A percentile compares a stretch with the other conserved stretches of the same genome.
These are phyloP conservation scores for Atkinsonella hypoxylon DNA, from an alignment of 2,329 filamentous ascomycete species.

Conservation along the genomic window DNA sequence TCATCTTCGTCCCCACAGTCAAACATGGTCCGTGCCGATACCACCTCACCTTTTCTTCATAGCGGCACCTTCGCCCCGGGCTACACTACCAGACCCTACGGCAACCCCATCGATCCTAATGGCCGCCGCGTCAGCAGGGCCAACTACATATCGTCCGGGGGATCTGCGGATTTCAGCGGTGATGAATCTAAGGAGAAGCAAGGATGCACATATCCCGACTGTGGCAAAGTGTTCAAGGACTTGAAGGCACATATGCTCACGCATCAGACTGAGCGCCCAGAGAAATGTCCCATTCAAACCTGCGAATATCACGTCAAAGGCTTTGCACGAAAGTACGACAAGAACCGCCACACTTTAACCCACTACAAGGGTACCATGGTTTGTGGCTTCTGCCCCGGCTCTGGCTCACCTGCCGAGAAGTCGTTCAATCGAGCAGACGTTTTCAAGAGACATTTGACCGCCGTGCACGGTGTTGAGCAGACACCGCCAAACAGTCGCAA, in stretches of 20 bases:
- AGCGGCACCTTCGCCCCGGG: slow-evolving; percentile 39
- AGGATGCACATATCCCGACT: slow-evolving; percentile 72
- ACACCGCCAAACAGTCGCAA: slow-evolving; percentile 85
- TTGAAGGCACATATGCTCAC: slow-evolving; percentile 91
- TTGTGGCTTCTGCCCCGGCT: slow-evolving; percentile 85
- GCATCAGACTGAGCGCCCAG: slow-evolving; percentile 78
- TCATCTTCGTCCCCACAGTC: slow-evolving; percentile 37
- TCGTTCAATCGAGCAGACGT: slow-evolving; percentile 92
- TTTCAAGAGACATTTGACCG: slow-evolving; percentile 87
- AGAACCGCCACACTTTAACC: slow-evolving; percentile 85
- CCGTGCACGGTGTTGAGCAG: slow-evolving; percentile 86
- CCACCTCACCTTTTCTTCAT: slow-evolving; percentile 56
- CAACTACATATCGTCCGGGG: slow-evolving; percentile 54
- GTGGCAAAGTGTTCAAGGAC: slow-evolving; percentile 79
- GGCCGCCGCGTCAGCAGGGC: slow-evolving; percentile 54
- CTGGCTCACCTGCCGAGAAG: slow-evolving; percentile 81
- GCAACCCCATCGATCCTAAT: slow-evolving; percentile 29
- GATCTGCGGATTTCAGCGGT: slow-evolving; percentile 47
- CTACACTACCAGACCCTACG: slow-evolving; percentile 42
- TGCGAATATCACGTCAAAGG: slow-evolving; percentile 91
- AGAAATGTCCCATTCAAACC: slow-evolving; percentile 85
- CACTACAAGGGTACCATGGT: slow-evolving; percentile 98
- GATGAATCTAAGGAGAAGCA: slow-evolving; percentile 55
- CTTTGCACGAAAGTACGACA: slow-evolving; percentile 92
- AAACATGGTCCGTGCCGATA: slow-evolving; percentile 37